Base-by-base conservation (phyloP, 2,329 filamentous ascomycete species). In the Lomentospora prolificans region DNA sequence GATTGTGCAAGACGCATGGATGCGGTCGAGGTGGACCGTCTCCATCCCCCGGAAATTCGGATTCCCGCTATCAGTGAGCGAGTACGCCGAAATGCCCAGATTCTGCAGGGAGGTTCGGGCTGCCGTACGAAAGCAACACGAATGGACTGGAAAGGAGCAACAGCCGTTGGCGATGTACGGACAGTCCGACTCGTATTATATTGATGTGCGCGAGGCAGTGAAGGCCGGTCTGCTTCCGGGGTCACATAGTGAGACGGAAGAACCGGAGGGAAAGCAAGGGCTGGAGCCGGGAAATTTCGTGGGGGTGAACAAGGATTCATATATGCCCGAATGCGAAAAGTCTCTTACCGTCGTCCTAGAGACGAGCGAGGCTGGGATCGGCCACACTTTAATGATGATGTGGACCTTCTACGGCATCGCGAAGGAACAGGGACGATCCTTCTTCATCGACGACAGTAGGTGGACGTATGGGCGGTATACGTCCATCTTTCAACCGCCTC, bases 381-480 rank as follows among this genome's bases (percentile, higher is more conserved):
- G 90, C 4, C 84, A 82, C 60, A 83, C 86, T 1, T 69, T 96
- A 58, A 84, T 95, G 78, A 79, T 85, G 64, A 66, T 95, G 56
- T 96, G 90, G 89, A 86, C 86, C 63, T 85, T 89, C 25, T 95
- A 94, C 65, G 88, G 88, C 3, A 71, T 95, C 55, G 89, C 90
- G 2, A 76, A 85, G 65, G 79, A 84, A 58, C 87, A 95, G 66
- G 81, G 80, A 12, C 77, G 89, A 24, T 76, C 82, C 1, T 95
- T 95, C 69, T 95, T 95, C 71, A 75, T 95, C 59, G 89, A 95
- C 63, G 90, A 95, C 69, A 82, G 86, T 5, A 78, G 85, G 61
- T 95, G 90, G 85, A 84, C 86, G 1, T 94, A 94, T 63, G 90
- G 90, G 8, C 76, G 78, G 53, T 95, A 89, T 64, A 78, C 77